These are phyloP conservation scores for Penicillium italicum DNA, from an alignment of 2,329 filamentous ascomycete genomes.

Conservation along the genomic window DNA sequence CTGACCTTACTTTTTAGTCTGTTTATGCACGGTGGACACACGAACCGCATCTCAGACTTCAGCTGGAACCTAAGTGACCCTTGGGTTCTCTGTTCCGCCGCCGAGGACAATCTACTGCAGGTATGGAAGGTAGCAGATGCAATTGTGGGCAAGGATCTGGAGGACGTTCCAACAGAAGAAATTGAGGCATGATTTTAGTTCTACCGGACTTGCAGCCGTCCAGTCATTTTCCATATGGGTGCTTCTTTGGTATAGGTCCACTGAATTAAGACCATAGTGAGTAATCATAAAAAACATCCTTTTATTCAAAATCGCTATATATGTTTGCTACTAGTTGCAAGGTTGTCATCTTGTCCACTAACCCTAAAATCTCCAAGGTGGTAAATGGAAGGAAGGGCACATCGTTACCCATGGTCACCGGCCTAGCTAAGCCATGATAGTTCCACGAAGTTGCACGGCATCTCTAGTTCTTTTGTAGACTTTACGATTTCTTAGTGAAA, in stretches of 20 bases:
- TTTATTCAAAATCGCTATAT: too few species aligned
- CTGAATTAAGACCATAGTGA: neutral
- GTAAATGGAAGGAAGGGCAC: neutral
- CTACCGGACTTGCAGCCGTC: neutral
- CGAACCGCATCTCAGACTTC: constrained; percentile 93
- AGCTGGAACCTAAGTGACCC: constrained; percentile 97
- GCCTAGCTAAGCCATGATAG: neutral
- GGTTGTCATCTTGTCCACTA: neutral
- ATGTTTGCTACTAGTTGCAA: neutral
- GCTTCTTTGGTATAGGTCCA: neutral
- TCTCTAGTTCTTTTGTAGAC: too few species aligned
- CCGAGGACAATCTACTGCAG: constrained; percentile 94
- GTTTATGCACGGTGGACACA: constrained; percentile 99
- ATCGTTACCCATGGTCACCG: too few species aligned
- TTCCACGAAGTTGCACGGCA: neutral
- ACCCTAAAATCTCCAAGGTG: neutral
- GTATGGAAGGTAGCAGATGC: constrained; percentile 85
- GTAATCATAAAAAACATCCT: neutral
- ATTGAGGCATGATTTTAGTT: constrained; percentile 52
- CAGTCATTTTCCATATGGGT: neutral
- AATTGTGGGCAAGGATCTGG: constrained; percentile 73
- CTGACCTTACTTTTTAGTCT: constrained; percentile 52
- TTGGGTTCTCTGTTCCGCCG: constrained; percentile 92
- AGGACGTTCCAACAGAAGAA: constrained; percentile 72
- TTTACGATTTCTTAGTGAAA: neutral